Evolutionary conservation across 148 eudicot species (phyloP).

Genomic region (Chenopodium berlandieri): DNA sequence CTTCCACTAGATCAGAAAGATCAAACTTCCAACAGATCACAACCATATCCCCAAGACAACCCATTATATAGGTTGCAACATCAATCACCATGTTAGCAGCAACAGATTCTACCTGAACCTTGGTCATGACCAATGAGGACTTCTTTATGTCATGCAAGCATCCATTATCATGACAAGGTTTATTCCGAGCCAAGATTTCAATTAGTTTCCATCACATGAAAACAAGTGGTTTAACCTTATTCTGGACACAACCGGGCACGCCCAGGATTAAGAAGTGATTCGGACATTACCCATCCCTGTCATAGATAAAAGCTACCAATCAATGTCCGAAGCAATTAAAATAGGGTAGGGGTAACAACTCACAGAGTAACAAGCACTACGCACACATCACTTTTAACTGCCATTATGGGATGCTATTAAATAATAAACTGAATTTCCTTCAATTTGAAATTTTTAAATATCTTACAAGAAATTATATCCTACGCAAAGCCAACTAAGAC

Average conservation of each 20-base stretch:
- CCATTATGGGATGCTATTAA: background rate
- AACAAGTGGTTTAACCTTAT: background rate
- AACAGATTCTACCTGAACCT: background rate
- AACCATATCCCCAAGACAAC: background rate
- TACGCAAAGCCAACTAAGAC: background rate
- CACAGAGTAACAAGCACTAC: background rate
- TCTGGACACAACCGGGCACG: slow-evolving; percentile 61
- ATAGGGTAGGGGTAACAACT: background rate
- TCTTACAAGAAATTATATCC: background rate
- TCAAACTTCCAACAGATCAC: background rate
- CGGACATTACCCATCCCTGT: slow-evolving; percentile 99
- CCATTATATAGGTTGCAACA: background rate
- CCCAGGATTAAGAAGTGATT: slow-evolving; percentile 94
- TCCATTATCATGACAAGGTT: background rate
- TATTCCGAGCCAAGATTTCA: background rate
- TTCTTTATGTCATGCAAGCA: background rate
- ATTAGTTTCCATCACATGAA: background rate
- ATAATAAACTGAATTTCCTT: background rate
- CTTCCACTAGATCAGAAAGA: background rate
- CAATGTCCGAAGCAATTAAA: background rate
- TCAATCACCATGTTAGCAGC: background rate
- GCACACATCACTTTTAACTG: background rate
- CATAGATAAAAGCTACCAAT: slow-evolving; percentile 8
- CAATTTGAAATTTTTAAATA: background rate
- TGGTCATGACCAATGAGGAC: background rate